A percentile compares a stretch with the other conserved stretches of the same genome.
Evolutionary conservation across 139 green algal genomes (phyloP).

Genomic region (Closterium sp.): DNA sequence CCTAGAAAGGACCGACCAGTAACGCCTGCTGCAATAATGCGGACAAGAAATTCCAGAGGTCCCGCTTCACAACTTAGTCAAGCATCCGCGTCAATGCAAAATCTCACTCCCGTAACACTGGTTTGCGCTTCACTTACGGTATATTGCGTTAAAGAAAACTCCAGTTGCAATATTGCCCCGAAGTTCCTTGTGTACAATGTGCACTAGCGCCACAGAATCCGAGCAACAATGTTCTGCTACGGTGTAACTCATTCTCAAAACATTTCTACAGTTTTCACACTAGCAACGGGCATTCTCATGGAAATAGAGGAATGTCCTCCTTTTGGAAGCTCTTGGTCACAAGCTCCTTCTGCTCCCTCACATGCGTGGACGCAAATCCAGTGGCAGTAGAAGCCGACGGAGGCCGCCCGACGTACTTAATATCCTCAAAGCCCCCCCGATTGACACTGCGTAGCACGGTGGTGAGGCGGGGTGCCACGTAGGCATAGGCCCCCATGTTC

Average conservation of each 20-base stretch:
- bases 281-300: not conserved
- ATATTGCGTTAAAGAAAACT: no score
- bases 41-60: not conserved
- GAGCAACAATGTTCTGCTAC: no score
- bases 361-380: conserved; percentile 29
- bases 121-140: no score
- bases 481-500: conserved; percentile 96
- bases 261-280: not conserved
- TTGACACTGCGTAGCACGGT: conserved; percentile 67
- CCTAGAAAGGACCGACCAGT: not conserved
- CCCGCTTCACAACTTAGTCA: not conserved
- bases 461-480: conserved; percentile 79
- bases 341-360: conserved; percentile 41
- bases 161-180: no score
- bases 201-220: no score
- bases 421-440: conserved; percentile 20
- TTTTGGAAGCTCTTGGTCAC: conserved; percentile 34
- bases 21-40: not conserved
- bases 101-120: no score
- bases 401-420: conserved; percentile 48
- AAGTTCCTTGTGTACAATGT: no score
- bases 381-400: conserved; percentile 51
- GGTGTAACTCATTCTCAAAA: no score
- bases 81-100: no score
- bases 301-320: conserved; percentile 10